These are phyloP conservation scores for Tetracladium setigerum DNA, from an alignment of 495 filamentous ascomycete genomes.

Conservation along the genomic window DNA sequence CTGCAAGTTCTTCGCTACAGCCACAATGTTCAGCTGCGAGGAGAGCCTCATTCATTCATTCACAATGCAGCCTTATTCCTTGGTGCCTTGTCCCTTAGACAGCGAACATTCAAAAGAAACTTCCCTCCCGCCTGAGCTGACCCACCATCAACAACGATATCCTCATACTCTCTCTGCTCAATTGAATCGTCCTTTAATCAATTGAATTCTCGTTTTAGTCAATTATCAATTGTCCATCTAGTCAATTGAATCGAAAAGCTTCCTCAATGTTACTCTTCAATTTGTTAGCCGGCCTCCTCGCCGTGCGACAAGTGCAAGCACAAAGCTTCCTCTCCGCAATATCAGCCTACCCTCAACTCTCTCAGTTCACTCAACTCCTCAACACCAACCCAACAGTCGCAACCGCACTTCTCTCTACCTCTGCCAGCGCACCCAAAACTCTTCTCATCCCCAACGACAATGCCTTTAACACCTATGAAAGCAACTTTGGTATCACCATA, in stretches of 20 bases:
- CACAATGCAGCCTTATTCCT: too few species aligned
- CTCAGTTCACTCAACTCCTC: not conserved
- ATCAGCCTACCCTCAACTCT: conserved; percentile 1
- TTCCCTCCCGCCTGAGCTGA: too few species aligned
- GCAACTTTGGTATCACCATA: not conserved
- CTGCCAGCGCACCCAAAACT: not conserved
- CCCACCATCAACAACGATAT: too few species aligned
- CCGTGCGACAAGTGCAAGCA: not conserved
- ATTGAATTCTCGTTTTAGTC: too few species aligned
- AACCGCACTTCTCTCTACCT: not conserved
- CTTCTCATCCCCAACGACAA: conserved; percentile 2
- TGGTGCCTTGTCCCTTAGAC: too few species aligned
- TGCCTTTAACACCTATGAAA: conserved; percentile 1
- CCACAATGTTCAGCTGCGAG: too few species aligned
- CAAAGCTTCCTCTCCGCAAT: conserved; percentile 2
- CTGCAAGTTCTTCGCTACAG: too few species aligned
- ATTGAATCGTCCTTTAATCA: too few species aligned
- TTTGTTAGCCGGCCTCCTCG: not conserved
- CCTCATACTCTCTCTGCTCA: too few species aligned
- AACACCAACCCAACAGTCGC: not conserved
- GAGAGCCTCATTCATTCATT: too few species aligned
- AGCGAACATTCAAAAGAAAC: too few species aligned
- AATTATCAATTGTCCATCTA: not conserved
- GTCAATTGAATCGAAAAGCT: too few species aligned
- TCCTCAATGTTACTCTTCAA: not conserved